Evolutionary conservation across 2,329 filamentous ascomycete species (phyloP).

Genomic region (Clonostachys chloroleuca): DNA sequence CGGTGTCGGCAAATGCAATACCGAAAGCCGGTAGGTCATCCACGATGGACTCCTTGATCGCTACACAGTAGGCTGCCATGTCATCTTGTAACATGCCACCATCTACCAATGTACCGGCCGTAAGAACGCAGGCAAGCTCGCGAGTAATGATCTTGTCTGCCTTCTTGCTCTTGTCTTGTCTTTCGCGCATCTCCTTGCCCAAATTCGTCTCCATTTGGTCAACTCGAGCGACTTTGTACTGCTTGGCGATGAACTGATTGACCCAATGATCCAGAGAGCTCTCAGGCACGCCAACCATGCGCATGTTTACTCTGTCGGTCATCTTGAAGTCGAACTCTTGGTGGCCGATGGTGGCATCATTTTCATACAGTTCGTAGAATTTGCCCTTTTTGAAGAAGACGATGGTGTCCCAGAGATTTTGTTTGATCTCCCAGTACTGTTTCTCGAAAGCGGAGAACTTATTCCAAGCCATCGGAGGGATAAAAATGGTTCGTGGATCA

Average conservation of each 20-base stretch:
- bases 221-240: constrained; percentile 93
- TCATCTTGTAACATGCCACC: constrained; percentile 97
- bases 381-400: constrained; percentile 99
- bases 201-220: constrained; percentile 96
- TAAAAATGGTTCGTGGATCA: constrained; percentile 85
- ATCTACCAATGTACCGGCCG: constrained; percentile 88
- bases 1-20: constrained; percentile 90
- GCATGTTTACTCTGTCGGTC: constrained; percentile 98
- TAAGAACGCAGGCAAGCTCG: constrained; percentile 87
- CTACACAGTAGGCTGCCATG: constrained; percentile 93
- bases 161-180: constrained; percentile 66
- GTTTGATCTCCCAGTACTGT: constrained; percentile 99
- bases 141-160: constrained; percentile 90
- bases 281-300: constrained; percentile 97
- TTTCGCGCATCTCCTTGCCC: constrained; percentile 97
- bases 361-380: constrained; percentile 97
- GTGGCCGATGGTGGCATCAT: constrained; percentile 93
- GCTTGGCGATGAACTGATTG: constrained; percentile 96
- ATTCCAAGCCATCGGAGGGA: constrained; percentile 74
- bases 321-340: constrained; percentile 97
- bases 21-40: constrained; percentile 81
- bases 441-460: constrained; percentile 94
- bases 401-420: constrained; percentile 94
- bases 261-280: constrained; percentile 95
- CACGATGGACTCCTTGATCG: constrained; percentile 78